Conservation (phyloP, 495 filamentous ascomycete species). For the Amorphotheca resinae region DNA sequence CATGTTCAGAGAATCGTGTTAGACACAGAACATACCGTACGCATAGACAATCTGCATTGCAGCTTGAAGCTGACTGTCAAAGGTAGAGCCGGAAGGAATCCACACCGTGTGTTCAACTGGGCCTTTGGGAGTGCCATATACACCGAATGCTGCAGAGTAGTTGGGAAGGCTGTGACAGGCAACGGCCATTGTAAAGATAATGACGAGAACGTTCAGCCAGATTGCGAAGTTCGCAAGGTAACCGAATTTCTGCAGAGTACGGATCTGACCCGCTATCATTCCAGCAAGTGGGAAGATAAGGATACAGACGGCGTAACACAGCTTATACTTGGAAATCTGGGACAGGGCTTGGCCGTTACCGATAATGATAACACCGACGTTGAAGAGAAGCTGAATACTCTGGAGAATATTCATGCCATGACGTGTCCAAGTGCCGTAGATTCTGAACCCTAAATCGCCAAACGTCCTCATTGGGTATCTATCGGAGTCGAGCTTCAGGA, state of each 20-base stretch:
- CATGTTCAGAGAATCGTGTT: too few relatives aligned
- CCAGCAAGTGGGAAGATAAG: slow-evolving; percentile 1
- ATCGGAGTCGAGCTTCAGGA: slow-evolving; percentile 41
- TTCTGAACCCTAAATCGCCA: slow-evolving; percentile 43
- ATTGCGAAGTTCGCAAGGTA: slow-evolving; percentile 44
- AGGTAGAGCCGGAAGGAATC: slow-evolving; percentile 17
- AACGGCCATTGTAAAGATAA: slow-evolving; percentile 34
- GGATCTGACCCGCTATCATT: slow-evolving; percentile 29
- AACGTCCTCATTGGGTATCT: slow-evolving; percentile 32
- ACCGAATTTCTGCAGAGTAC: slow-evolving; percentile 38
- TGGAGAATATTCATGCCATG: slow-evolving; percentile 39
- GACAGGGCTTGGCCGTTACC: slow-evolving; percentile 40
- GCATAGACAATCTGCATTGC: slow-evolving; percentile 40
- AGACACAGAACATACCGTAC: slow-evolving; percentile 27
- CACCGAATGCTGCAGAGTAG: slow-evolving; percentile 23
- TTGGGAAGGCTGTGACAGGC: slow-evolving; percentile 35
- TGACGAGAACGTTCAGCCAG: slow-evolving; percentile 39
- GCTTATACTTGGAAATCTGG: slow-evolving; percentile 32
- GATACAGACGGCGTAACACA: slow-evolving; percentile 36
- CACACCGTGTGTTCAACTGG: slow-evolving; percentile 21
- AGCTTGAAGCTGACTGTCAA: slow-evolving; percentile 35
- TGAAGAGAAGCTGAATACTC: slow-evolving; percentile 35
- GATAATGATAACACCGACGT: slow-evolving; percentile 39
- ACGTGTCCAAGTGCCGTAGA: slow-evolving; percentile 35
- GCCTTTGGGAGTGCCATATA: slow-evolving; percentile 10